Base-by-base conservation (phyloP, 305 asterid species). In the Vinca major region DNA sequence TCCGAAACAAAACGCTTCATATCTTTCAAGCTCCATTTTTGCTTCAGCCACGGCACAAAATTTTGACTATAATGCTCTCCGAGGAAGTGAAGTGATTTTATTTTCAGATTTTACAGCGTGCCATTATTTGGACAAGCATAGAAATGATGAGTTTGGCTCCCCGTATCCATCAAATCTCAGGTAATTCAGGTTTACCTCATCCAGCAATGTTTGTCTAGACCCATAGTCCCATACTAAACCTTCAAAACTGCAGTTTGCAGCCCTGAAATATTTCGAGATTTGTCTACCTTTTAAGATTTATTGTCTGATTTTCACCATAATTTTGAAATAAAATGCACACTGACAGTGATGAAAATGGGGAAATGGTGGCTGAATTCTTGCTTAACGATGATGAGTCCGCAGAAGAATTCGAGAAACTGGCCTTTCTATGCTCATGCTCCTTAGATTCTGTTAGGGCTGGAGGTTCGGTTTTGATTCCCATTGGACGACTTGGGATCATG, bases 401-500 rank as follows among this genome's bases (percentile, higher is more conserved):
- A 67, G 90, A 88, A 76, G 95, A 90, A 82, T 84, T 74, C 63
- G 91, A 87, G 73, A 92, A 87, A 78, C 74, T 90, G 75, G 80
- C 85, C 73, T 92, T 82, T 80, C 73, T 90, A 77, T 80, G 91
- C 79, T 84, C 92, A 51, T 86, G 87, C 77, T 80, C 87, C 26
- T 58, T 88, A 82, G 88, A 85, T 69, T 83, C 88, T 75, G 62
- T 83, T 63, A 87, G 71, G 70, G 82, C 80, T 33, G 92, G 96
- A 62, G 95, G 97, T 55, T 88, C 97, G 3, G 93, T 86, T 80
- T 76, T 92, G 66, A 86, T 92, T 81, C 88, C 98, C 66, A 81
- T 84, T 72, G 95, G 92, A 62, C 87, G 91, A 40, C 78, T 85
- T 68, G 91, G 90, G 66, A 70, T 84, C 69, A 67, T 88, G 81